Conservation (phyloP, 2,329 filamentous ascomycete species). For the Pseudovirgaria hyperparasitica region DNA sequence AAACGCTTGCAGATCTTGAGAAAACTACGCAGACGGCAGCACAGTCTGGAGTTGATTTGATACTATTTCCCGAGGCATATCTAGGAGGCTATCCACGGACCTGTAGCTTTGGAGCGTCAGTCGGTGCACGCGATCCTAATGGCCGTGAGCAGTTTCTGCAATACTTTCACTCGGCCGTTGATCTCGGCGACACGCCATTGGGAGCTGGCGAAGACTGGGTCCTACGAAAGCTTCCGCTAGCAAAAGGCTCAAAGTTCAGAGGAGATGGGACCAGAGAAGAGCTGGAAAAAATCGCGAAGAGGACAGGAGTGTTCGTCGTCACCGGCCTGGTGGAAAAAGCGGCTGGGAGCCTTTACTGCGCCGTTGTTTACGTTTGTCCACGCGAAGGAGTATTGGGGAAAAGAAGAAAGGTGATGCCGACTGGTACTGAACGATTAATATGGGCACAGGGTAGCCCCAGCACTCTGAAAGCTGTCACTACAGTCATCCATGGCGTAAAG, state of each 20-base stretch:
- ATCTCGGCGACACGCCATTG: conserved; percentile 64
- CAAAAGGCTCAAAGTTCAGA: conserved; percentile 33
- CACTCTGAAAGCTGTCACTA: conserved; percentile 67
- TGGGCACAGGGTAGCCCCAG: conserved; percentile 79
- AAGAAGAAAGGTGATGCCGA: conserved; percentile 87
- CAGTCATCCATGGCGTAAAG: conserved; percentile 64
- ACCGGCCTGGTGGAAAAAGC: conserved; percentile 67
- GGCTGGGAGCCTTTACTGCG: conserved; percentile 75
- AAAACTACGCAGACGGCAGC: conserved; percentile 52
- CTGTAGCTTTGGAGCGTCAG: conserved; percentile 59
- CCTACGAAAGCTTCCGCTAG: conserved; percentile 42
- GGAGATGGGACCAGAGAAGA: conserved; percentile 71
- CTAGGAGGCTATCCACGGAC: conserved; percentile 84
- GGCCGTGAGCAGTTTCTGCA: conserved; percentile 72
- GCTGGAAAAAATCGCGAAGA: conserved; percentile 60
- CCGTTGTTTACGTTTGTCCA: conserved; percentile 71
- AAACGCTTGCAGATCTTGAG: conserved; percentile 56
- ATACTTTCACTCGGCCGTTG: conserved; percentile 69
- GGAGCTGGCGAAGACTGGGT: conserved; percentile 67
- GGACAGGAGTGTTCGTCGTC: conserved; percentile 72
- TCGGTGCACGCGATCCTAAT: conserved; percentile 54
- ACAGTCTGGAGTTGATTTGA: conserved; percentile 46
- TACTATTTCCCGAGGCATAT: conserved; percentile 87
- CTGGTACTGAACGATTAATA: conserved; percentile 67
- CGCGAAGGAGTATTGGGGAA: conserved; percentile 63